phyloP scores from a whole-genome alignment of 2,329 filamentous ascomycete species.

The Leptographium flavum region DNA sequence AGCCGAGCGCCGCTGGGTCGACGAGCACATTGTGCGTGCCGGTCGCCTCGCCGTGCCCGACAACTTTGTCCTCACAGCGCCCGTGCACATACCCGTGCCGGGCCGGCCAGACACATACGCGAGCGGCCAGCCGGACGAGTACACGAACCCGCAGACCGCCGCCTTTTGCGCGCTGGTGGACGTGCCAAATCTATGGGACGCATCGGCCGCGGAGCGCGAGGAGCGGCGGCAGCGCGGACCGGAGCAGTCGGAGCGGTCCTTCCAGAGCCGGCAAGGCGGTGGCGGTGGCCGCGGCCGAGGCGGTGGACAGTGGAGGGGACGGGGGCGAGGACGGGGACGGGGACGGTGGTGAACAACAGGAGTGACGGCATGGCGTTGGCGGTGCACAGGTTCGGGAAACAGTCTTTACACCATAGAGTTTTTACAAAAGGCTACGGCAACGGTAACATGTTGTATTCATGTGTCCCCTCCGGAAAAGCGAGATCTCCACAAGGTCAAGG shows the following conservation, averaged over 20 bases:
- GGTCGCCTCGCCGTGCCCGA: constrained; percentile 55
- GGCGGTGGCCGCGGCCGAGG: constrained; percentile 22
- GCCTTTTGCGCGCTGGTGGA: constrained; percentile 65
- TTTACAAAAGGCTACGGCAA: background rate
- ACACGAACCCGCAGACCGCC: constrained; percentile 76
- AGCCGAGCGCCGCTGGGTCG: constrained; percentile 62
- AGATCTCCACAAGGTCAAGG: constrained; percentile 21
- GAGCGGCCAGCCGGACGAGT: constrained; percentile 58
- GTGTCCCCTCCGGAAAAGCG: constrained; percentile 33
- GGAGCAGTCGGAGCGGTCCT: too few species aligned
- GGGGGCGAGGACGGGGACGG: constrained; percentile 8
- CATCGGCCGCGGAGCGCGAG: constrained; percentile 54
- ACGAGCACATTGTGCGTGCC: constrained; percentile 53
- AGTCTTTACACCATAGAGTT: too few species aligned
- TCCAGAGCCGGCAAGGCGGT: constrained; percentile 19
- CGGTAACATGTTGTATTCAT: too few species aligned
- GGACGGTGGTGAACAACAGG: too few species aligned
- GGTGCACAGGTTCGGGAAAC: too few species aligned
- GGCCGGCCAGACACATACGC: constrained; percentile 29
- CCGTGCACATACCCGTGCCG: constrained; percentile 41
- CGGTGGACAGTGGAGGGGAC: constrained; percentile 22
- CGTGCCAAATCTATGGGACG: constrained; percentile 62
- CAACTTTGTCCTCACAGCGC: constrained; percentile 67
- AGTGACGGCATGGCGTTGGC: background rate
- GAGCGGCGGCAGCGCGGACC: constrained; percentile 45